These are phyloP conservation scores for Colletotrichum abscissum DNA, from an alignment of 2,329 filamentous ascomycete genomes.

Conservation along the genomic window DNA sequence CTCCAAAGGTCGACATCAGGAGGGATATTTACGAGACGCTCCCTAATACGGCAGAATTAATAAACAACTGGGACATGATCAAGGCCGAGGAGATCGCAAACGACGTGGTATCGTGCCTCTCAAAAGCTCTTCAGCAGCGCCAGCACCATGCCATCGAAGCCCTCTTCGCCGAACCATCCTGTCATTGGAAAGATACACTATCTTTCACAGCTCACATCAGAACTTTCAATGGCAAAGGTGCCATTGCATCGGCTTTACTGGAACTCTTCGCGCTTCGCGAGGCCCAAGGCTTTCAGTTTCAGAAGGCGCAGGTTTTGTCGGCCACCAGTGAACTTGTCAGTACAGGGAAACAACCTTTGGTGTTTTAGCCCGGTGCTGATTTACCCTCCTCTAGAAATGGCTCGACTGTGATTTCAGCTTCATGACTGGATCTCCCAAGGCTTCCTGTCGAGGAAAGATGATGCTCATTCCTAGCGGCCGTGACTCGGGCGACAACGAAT, in stretches of 20 bases:
- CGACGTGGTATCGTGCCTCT: background rate
- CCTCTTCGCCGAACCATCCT: background rate
- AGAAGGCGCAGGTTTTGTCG: slow-evolving; percentile 6
- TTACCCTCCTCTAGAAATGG: background rate
- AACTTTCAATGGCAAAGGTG: slow-evolving; percentile 16
- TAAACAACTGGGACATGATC: slow-evolving; percentile 8
- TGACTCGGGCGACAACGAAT: slow-evolving; percentile 25
- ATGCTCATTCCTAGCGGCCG: slow-evolving; percentile 42
- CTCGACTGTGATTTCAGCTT: slow-evolving; percentile 42
- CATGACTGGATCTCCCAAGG: slow-evolving; percentile 43
- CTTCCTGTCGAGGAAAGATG: slow-evolving; percentile 45
- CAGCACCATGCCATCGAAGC: background rate
- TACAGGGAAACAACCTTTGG: background rate
- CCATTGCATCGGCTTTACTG: background rate
- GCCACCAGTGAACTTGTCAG: slow-evolving; percentile 28
- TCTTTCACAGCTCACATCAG: slow-evolving; percentile 33
- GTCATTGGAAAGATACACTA: slow-evolving; percentile 32
- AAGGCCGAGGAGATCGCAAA: background rate
- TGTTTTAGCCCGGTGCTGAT: background rate
- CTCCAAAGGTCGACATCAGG: slow-evolving; percentile 24
- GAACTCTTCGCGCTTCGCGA: background rate
- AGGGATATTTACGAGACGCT: slow-evolving; percentile 30
- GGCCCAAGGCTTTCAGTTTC: background rate
- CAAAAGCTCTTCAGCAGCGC: background rate
- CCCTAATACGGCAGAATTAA: background rate